Base-by-base conservation (phyloP, 78 protist species). In the Protostelium mycophagum region DNA sequence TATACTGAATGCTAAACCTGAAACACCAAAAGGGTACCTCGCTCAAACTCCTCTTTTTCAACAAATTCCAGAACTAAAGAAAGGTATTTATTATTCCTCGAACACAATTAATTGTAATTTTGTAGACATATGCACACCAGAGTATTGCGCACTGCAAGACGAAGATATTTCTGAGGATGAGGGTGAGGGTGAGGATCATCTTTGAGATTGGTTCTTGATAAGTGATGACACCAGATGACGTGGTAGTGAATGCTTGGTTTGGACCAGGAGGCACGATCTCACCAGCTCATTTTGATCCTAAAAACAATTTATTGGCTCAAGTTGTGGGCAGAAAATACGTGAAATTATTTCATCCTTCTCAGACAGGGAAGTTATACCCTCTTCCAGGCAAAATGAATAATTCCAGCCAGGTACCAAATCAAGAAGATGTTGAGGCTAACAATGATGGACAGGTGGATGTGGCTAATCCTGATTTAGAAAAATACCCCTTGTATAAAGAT, bases 1-100 rank as follows among this genome's bases (percentile, higher is more conserved):
- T 88, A 85, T 94, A 35, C 28, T 9, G 28, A 85, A 87, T n/a
- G 37, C 37, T 73, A n/a, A 36, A 88, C 29, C 84, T 37, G 38
- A 34, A n/a, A 9, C 31, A 85, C 16, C 34, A 28, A 93, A 51
- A n/a, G 95, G 95, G 83, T 93, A 93, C 37, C 37, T 93, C 23
- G 95, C 95, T 38, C 95, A 93, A 63, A 93, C 95, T n/a, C 29
- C 36, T 38, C 35, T 93, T 38, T 93, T 93, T 37, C 91, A 93
- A 10, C 95, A 93, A 87, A 88, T 93, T 36, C 90, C 92, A 16
- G 51, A 51, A 36, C 38, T 93, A 10, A 83, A 87, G 88, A 87
- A 39, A 25, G 73, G 73, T 51, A 16, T 25, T 5, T 16, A 5
- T 5, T 16, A 16, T 51, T n/a, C n/a, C n/a, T 5, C 5, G 16